phyloP scores from a whole-genome alignment of 1,284 basidiomycete genomes.

The Trichosporon asahii region DNA sequence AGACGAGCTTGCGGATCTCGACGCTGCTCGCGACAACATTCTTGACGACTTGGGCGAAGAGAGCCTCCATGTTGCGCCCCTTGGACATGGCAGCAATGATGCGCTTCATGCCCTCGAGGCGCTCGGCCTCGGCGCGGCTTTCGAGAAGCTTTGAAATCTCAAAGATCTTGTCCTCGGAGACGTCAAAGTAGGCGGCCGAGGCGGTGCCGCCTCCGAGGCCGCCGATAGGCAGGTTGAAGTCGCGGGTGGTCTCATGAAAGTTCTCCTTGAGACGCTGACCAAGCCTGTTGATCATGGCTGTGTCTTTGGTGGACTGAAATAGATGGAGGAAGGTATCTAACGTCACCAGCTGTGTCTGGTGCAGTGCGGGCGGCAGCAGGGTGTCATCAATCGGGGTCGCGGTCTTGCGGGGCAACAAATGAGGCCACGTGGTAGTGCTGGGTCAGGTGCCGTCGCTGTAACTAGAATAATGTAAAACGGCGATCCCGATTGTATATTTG shows the following conservation, averaged over 20 bases:
- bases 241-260: constrained; percentile 52
- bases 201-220: constrained; percentile 31
- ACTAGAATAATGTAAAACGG: neutral
- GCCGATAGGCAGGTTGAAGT: constrained; percentile 44
- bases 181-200: constrained; percentile 49
- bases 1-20: constrained; percentile 94
- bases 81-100: constrained; percentile 92
- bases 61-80: constrained; percentile 82
- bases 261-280: constrained; percentile 52
- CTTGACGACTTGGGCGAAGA: constrained; percentile 92
- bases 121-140: constrained; percentile 78
- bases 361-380: neutral
- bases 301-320: neutral
- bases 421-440: neutral
- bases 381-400: neutral
- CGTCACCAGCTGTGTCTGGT: neutral
- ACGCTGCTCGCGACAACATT: constrained; percentile 85
- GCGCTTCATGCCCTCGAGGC: constrained; percentile 88
- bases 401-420: neutral
- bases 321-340: neutral
- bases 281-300: constrained; percentile 42
- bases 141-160: constrained; percentile 79
- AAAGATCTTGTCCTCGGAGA: constrained; percentile 49
- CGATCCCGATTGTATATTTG: neutral
- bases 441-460: neutral